Base-by-base conservation (phyloP, 352 stramenopile species). In the Phytophthora lateralis region DNA sequence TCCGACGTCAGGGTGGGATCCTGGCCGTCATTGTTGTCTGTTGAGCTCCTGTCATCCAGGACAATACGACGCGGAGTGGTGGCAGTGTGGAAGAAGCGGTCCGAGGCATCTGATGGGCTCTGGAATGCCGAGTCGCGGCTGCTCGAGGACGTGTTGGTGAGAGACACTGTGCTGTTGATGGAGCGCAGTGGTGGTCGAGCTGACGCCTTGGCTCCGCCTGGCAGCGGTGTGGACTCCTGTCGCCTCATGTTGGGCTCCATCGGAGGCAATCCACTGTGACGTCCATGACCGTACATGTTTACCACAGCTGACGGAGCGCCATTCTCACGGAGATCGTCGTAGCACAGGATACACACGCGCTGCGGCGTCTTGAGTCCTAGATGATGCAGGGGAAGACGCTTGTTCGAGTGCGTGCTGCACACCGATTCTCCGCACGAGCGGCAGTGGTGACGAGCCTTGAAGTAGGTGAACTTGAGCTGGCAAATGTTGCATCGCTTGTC, bases 361-460 rank as follows among this genome's bases (percentile, higher is more conserved):
- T 91, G 82, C 27, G 84, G 84, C 2, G 76, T 74, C 52, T 79
- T 68, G 3, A 91, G 71, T 0, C 73, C 79, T 24, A 84, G 66
- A 52, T 89, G 75, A 48, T 82, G 73, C 39, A 97, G 65, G 27
- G 76, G 72, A 10, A 91, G 55, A 0, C 83, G 81, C 17, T 77
- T 77, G 54, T 80, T 90, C 38, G 82, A 93, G 68, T 95, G 90
- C 21, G 78, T 89, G 27, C 69, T 83, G 71, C 89, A 97, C 11
- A 96, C 88, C 2, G 90, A 92, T 49, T 90, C 65, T 11, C 89
- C 89, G 62, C 89, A 97, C 61, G 88, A 91, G 60, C 89, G 84
- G 64, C 89, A 97, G 66, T 97, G 89, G 63, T 97, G 89, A 8
- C 87, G 81, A 38, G 78, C 80, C 69, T 88, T 90, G 30, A 97